Percentiles rank a stretch among this genome's conserved stretches.
Conservation (phyloP, 2,329 filamentous ascomycete genomes). For the Kalmusia sp. region DNA sequence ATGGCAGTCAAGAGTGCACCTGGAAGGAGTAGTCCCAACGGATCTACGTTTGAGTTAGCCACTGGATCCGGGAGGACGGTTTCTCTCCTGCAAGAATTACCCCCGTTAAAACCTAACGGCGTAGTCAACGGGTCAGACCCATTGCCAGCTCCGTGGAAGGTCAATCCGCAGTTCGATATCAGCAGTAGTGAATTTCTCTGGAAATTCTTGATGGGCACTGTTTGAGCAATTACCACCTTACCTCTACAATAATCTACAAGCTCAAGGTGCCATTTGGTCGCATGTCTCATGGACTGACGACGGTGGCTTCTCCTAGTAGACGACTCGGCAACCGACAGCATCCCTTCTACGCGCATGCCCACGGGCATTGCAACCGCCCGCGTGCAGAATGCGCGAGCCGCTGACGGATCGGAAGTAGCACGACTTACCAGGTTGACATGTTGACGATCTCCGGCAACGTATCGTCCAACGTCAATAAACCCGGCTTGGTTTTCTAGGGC, state of each 20-base stretch:
- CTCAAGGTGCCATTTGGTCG: background rate
- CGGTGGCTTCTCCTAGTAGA: background rate
- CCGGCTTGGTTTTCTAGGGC: no score
- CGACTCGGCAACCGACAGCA: slow-evolving; percentile 3
- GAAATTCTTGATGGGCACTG: slow-evolving; percentile 41
- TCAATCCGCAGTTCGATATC: slow-evolving; percentile 37
- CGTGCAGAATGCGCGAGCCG: no score
- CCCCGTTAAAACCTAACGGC: slow-evolving; percentile 36
- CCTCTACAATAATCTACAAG: background rate
- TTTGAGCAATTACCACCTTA: slow-evolving; percentile 23
- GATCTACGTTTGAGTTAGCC: slow-evolving; percentile 43
- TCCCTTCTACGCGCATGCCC: background rate
- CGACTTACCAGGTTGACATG: no score
- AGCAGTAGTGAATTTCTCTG: slow-evolving; percentile 40
- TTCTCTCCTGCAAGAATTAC: slow-evolving; percentile 40
- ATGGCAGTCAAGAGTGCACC: slow-evolving; percentile 28
- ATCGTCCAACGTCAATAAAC: no score
- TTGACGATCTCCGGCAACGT: no score
- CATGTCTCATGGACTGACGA: background rate
- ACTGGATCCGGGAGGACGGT: slow-evolving; percentile 42
- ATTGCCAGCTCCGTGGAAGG: slow-evolving; percentile 37
- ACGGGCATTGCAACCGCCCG: no score
- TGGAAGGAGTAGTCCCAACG: slow-evolving; percentile 36
- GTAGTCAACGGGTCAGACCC: slow-evolving; percentile 30
- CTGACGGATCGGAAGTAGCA: no score